A percentile compares a stretch with the other conserved stretches of the same genome.
phyloP scores from a whole-genome alignment of 352 stramenopile species.

The Plasmopara halstedii region DNA sequence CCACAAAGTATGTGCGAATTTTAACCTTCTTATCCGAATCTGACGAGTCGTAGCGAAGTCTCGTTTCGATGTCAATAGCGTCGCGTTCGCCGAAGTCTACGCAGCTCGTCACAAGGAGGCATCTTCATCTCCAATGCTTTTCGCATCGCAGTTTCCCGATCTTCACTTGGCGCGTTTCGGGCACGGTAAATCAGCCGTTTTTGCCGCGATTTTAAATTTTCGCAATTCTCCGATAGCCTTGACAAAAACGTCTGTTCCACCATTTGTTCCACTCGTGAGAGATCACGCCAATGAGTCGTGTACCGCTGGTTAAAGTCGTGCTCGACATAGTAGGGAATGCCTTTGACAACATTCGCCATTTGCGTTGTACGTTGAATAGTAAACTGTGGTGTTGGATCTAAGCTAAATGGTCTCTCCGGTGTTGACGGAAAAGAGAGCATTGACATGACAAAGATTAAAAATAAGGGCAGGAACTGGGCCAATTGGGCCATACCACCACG shows the following conservation, averaged over 20 bases:
- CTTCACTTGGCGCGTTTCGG: conserved; percentile 65
- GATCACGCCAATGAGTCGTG: conserved; percentile 77
- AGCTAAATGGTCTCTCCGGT: conserved; percentile 75
- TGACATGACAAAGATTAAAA: conserved; percentile 82
- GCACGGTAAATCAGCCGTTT: conserved; percentile 85
- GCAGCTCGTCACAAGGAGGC: conserved; percentile 76
- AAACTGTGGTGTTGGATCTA: conserved; percentile 69
- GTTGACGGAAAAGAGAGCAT: conserved; percentile 65
- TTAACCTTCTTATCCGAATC: too few species aligned
- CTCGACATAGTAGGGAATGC: conserved; percentile 85
- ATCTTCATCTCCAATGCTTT: conserved; percentile 78
- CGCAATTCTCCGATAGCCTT: conserved; percentile 63
- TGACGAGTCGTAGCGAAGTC: too few species aligned
- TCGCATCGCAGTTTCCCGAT: conserved; percentile 68
- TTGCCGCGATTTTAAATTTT: conserved; percentile 77
- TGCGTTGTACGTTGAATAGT: conserved; percentile 67
- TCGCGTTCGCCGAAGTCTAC: conserved; percentile 51
- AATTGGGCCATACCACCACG: conserved; percentile 44
- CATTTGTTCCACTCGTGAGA: conserved; percentile 79
- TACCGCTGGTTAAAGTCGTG: conserved; percentile 83
- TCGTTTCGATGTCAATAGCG: conserved; percentile 50
- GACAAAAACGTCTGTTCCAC: conserved; percentile 77
- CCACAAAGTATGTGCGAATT: too few species aligned
- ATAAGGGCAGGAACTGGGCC: conserved; percentile 75
- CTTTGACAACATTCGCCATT: conserved; percentile 77